Conservation (phyloP, 2,329 filamentous ascomycete genomes). For the Grosmannia penicillata region DNA sequence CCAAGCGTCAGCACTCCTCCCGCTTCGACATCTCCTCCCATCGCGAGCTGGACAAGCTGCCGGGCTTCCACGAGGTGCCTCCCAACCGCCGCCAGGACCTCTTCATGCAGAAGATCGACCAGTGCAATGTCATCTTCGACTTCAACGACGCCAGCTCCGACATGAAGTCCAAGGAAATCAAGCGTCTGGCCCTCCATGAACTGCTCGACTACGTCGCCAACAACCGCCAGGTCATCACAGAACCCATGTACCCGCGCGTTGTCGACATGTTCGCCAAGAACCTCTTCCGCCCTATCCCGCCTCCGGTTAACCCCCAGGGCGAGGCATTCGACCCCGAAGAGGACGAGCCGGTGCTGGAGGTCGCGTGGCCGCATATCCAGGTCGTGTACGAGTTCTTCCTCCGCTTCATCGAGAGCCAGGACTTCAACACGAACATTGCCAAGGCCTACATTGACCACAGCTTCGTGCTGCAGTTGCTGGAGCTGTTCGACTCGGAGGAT, state of each 20-base stretch:
- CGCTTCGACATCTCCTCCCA: conserved; percentile 96
- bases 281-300: conserved; percentile 89
- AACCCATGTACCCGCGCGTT: conserved; percentile 96
- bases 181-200: conserved; percentile 87
- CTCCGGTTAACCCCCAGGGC: conserved; percentile 92
- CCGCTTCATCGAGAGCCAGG: conserved; percentile 96
- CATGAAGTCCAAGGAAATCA: conserved; percentile 99
- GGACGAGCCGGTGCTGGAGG: conserved; percentile 93
- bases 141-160: conserved; percentile 97
- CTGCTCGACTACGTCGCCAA: conserved; percentile 96
- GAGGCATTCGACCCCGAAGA: conserved; percentile 98
- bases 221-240: conserved; percentile 94
- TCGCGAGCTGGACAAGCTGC: conserved; percentile 89
- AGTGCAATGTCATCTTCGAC: conserved; percentile 99
- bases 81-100: conserved; percentile 89
- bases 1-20: conserved; percentile 81
- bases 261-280: conserved; percentile 99
- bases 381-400: conserved; percentile 99
- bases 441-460: conserved; percentile 98
- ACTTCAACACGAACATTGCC: conserved; percentile 99
- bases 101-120: conserved; percentile 99
- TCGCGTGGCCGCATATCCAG: conserved; percentile 98
- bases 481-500: conserved; percentile 96
- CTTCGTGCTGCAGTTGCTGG: conserved; percentile 91
- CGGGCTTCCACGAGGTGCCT: conserved; percentile 93